phyloP scores from a whole-genome alignment of 768 basidiomycete genomes.

The Paxillus ammoniavirescens region DNA sequence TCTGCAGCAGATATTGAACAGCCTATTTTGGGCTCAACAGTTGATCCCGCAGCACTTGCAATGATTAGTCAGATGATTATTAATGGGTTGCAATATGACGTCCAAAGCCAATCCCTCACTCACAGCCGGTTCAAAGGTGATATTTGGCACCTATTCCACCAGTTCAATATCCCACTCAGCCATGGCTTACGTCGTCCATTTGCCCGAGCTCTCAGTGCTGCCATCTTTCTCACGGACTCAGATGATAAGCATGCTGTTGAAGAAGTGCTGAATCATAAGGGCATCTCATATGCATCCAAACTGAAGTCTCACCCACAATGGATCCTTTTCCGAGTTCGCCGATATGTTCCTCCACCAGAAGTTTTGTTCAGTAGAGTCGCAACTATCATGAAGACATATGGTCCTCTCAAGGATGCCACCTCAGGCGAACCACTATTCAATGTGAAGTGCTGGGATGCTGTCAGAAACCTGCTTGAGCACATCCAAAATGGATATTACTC shows the following conservation, averaged over 20 bases:
- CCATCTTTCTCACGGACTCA: not conserved
- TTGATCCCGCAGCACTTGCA: too few relatives aligned
- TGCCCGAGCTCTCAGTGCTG: not conserved
- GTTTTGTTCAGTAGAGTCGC: constrained; percentile 24
- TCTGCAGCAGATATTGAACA: too few relatives aligned
- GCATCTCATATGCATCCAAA: constrained; percentile 5
- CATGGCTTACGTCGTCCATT: not conserved
- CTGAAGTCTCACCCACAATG: constrained; percentile 14
- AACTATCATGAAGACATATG: constrained; percentile 30
- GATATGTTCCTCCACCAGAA: constrained; percentile 33
- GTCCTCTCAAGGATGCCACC: constrained; percentile 33
- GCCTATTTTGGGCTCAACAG: too few relatives aligned
- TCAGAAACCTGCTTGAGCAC: constrained; percentile 28
- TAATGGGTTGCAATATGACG: too few relatives aligned
- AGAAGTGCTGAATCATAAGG: not conserved
- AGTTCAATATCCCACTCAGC: not conserved
- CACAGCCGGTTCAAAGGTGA: not conserved
- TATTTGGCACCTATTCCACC: not conserved
- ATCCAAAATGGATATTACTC: constrained; percentile 27
- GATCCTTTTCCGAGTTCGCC: constrained; percentile 25
- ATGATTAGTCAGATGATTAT: too few relatives aligned
- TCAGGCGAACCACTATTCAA: constrained; percentile 32
- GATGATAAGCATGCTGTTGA: not conserved
- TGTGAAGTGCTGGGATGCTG: constrained; percentile 25
- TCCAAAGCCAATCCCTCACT: too few relatives aligned